Percentiles rank a stretch among this genome's conserved stretches.
Evolutionary conservation across 2,329 filamentous ascomycete genomes (phyloP).

Genomic region (Ustulina deusta): DNA sequence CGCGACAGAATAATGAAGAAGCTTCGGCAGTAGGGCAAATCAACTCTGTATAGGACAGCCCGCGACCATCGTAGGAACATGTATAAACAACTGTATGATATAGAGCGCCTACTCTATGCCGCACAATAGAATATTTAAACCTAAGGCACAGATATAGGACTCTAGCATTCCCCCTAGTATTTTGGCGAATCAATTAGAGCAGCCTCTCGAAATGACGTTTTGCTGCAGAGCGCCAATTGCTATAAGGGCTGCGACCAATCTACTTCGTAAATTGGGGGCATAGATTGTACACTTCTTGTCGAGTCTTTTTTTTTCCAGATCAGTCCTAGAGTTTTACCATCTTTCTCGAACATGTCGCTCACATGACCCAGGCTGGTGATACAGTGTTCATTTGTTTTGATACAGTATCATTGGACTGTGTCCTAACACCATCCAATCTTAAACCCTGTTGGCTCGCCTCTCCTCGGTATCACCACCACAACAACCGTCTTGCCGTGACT

Average conservation of each 20-base stretch:
- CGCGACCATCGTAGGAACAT: slow-evolving; percentile 40
- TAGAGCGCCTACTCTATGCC: slow-evolving; percentile 34
- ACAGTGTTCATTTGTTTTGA: slow-evolving; percentile 2
- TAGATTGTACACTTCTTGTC: neutral
- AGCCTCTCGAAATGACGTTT: neutral
- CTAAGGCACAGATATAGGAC: neutral
- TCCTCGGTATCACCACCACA: slow-evolving; percentile 4
- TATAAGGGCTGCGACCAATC: neutral
- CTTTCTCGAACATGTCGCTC: neutral
- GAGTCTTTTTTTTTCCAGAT: neutral
- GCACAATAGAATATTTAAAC: slow-evolving; percentile 28
- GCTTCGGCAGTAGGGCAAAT: slow-evolving; percentile 42
- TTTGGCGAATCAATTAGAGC: neutral
- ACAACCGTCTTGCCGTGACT: neutral
- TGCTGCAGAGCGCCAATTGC: neutral
- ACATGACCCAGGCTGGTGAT: neutral
- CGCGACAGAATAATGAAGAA: slow-evolving; percentile 78
- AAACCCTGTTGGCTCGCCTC: slow-evolving; percentile 1
- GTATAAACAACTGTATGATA: slow-evolving; percentile 46
- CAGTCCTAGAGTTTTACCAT: neutral
- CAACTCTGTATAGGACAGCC: neutral
- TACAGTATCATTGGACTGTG: slow-evolving; percentile 13
- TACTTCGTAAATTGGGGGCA: neutral
- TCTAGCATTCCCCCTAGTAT: neutral
- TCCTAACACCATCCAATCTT: slow-evolving; percentile 7